These are phyloP conservation scores for Sclerospora graminicola DNA, from an alignment of 352 stramenopile species.

Conservation along the genomic window DNA sequence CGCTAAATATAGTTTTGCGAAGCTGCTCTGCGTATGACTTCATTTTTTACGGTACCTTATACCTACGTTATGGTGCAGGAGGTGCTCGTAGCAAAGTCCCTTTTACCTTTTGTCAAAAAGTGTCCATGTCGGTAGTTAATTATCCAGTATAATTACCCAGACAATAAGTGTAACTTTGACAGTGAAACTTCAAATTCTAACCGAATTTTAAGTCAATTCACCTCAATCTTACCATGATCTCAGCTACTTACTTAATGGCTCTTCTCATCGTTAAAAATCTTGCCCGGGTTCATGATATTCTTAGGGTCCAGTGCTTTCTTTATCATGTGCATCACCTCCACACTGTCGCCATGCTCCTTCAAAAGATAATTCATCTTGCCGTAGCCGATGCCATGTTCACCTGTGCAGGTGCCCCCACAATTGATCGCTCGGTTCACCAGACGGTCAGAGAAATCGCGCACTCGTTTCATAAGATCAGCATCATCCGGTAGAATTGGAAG, in stretches of 20 bases:
- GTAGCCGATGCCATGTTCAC: constrained; percentile 94
- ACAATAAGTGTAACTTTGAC: too few relatives aligned
- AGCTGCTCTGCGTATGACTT: too few relatives aligned
- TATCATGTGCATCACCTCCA: constrained; percentile 90
- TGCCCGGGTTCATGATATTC: constrained; percentile 97
- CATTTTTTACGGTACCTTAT: too few relatives aligned
- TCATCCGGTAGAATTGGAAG: constrained; percentile 87
- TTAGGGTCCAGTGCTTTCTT: constrained; percentile 93
- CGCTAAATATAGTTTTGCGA: too few relatives aligned
- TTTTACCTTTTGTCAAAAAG: too few relatives aligned
- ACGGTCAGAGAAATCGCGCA: constrained; percentile 84
- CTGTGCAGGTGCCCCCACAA: constrained; percentile 95
- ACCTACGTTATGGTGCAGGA: too few relatives aligned
- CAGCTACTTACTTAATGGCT: constrained; percentile 20
- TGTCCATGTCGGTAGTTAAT: too few relatives aligned
- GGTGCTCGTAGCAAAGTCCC: too few relatives aligned
- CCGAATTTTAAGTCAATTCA: too few relatives aligned
- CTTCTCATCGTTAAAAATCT: constrained; percentile 81
- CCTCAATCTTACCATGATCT: too few relatives aligned
- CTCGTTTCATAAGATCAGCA: constrained; percentile 69
- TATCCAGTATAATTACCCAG: too few relatives aligned
- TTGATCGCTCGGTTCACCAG: constrained; percentile 76
- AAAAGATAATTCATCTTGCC: constrained; percentile 91
- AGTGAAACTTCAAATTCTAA: too few relatives aligned
- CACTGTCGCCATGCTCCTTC: constrained; percentile 85